phyloP scores from a whole-genome alignment of 768 basidiomycete genomes.

The Amanita fuliginea region DNA sequence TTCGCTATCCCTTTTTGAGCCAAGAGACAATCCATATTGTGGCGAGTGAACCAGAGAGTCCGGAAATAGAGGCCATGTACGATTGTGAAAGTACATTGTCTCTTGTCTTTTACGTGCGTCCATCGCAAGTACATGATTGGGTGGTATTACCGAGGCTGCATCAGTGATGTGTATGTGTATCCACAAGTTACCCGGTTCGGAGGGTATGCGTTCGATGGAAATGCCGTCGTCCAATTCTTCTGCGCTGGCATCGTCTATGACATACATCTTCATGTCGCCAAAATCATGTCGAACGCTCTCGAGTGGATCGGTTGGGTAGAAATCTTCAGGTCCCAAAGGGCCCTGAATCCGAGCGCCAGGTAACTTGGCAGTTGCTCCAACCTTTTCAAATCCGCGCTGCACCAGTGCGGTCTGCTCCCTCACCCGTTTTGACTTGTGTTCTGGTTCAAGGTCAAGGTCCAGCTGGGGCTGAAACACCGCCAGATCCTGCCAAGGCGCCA shows the following conservation, averaged over 20 bases:
- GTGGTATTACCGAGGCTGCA: slow-evolving; percentile 71
- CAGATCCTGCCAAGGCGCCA: slow-evolving; percentile 76
- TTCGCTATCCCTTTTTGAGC: slow-evolving; percentile 17
- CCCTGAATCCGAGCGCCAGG: slow-evolving; percentile 2
- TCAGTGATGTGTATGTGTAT: slow-evolving; percentile 91
- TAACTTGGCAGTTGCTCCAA: neutral
- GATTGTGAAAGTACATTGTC: slow-evolving; percentile 57
- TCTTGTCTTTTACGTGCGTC: slow-evolving; percentile 40
- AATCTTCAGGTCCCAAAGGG: slow-evolving; percentile 50
- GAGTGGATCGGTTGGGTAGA: slow-evolving; percentile 51
- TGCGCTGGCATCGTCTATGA: slow-evolving; percentile 73
- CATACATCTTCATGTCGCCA: slow-evolving; percentile 68
- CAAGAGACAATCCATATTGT: slow-evolving; percentile 29
- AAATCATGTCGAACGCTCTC: slow-evolving; percentile 79
- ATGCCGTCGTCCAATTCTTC: slow-evolving; percentile 92
- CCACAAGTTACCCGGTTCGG: slow-evolving; percentile 58
- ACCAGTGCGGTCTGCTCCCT: slow-evolving; percentile 18
- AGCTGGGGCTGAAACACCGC: slow-evolving; percentile 28
- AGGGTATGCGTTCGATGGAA: slow-evolving; percentile 61
- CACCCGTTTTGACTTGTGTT: slow-evolving; percentile 14
- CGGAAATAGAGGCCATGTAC: slow-evolving; percentile 68
- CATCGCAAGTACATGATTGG: slow-evolving; percentile 48
- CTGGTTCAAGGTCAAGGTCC: slow-evolving; percentile 23
- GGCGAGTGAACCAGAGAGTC: slow-evolving; percentile 35
- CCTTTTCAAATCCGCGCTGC: slow-evolving; percentile 14